Conservation (phyloP, 148 eudicot species). For the Chenopodium quinoa region DNA sequence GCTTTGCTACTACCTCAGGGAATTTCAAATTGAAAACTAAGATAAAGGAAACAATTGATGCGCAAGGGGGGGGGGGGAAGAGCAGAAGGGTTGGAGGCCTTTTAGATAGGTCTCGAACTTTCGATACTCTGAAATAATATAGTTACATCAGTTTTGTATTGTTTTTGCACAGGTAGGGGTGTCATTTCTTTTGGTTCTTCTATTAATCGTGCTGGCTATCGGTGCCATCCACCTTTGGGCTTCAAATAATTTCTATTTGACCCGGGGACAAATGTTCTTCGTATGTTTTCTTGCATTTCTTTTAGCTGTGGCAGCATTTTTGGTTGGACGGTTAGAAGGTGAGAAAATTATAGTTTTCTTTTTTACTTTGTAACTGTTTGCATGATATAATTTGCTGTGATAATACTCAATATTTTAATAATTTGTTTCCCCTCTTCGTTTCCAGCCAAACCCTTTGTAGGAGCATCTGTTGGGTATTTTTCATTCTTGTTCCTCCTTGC, state of each 20-base stretch:
- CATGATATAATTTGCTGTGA: constrained; percentile 6
- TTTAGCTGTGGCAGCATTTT: constrained; percentile 88
- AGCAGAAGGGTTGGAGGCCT: background rate
- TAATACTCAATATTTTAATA: constrained; percentile 12
- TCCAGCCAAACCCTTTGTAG: constrained; percentile 82
- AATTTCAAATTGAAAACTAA: background rate
- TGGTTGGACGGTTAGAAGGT: constrained; percentile 90
- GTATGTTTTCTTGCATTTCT: constrained; percentile 95
- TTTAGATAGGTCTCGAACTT: background rate
- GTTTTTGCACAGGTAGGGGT: constrained; percentile 76
- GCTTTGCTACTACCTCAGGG: constrained; percentile 10
- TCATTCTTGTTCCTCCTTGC: constrained; percentile 89
- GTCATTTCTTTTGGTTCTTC: constrained; percentile 84
- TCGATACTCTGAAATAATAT: background rate
- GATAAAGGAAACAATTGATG: background rate
- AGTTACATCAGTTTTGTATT: constrained; percentile 21
- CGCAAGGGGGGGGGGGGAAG: background rate
- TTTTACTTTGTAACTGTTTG: constrained; percentile 1
- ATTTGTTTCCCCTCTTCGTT: constrained; percentile 1
- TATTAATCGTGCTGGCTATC: constrained; percentile 80
- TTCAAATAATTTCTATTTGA: constrained; percentile 91
- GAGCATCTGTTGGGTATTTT: constrained; percentile 97
- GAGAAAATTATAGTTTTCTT: constrained; percentile 17
- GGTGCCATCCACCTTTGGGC: constrained; percentile 98
- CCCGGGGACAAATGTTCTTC: constrained; percentile 81